Evolutionary conservation across 768 basidiomycete genomes (phyloP).

Genomic region (Russula abietina): DNA sequence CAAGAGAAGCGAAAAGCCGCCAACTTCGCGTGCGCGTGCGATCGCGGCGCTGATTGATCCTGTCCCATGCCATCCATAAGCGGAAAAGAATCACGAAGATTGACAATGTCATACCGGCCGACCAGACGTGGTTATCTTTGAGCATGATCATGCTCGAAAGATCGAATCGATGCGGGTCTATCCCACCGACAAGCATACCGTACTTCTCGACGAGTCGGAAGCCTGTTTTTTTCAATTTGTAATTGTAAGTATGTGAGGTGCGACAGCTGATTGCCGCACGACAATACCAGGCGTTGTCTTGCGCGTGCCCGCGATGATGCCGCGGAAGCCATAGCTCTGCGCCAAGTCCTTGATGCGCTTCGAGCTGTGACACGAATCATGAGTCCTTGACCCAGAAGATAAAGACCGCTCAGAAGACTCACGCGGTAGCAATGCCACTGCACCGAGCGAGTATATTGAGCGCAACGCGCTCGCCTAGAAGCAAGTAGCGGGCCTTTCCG

Average conservation of each 20-base stretch:
- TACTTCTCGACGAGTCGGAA: constrained; percentile 98
- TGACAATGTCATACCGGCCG: constrained; percentile 53
- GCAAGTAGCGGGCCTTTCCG: constrained; percentile 77
- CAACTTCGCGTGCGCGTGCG: constrained; percentile 58
- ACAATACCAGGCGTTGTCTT: neutral
- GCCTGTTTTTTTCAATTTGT: constrained; percentile 40
- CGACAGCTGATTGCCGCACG: neutral
- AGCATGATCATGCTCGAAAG: constrained; percentile 99
- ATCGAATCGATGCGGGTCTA: constrained; percentile 93
- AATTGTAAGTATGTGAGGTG: neutral
- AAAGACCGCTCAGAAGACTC: constrained; percentile 28
- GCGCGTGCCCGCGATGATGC: neutral
- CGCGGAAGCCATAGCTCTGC: constrained; percentile 53
- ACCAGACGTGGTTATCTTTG: constrained; percentile 99
- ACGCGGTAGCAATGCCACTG: constrained; percentile 96
- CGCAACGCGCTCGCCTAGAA: constrained; percentile 90
- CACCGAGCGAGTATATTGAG: constrained; percentile 91
- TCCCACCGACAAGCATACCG: constrained; percentile 95
- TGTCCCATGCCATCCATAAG: neutral
- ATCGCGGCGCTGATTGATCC: constrained; percentile 29
- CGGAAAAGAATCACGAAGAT: constrained; percentile 34
- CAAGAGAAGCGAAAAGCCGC: constrained; percentile 85
- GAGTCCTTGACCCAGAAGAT: neutral
- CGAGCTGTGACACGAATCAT: constrained; percentile 48
- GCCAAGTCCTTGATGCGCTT: constrained; percentile 80